Evolutionary conservation across 1,139 yeast genomes (phyloP).

Genomic region (Candida tetrigidarum): DNA sequence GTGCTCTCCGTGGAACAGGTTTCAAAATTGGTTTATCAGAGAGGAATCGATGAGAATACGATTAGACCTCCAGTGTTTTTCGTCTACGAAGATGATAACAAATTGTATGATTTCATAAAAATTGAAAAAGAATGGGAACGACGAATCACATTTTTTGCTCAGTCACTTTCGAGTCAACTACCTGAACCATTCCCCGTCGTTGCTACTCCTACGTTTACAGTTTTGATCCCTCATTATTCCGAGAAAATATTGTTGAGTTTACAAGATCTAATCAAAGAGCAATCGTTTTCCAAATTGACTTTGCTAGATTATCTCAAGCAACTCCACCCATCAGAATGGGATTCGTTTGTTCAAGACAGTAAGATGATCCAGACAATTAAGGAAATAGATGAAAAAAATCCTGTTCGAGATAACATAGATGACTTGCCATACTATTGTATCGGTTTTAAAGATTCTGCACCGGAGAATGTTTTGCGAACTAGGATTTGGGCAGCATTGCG

Average conservation of each 20-base stretch:
- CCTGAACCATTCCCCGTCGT: slow-evolving; percentile 74
- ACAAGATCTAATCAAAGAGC: slow-evolving; percentile 69
- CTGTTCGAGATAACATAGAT: slow-evolving; percentile 42
- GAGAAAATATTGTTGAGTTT: slow-evolving; percentile 72
- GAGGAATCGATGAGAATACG: slow-evolving; percentile 35
- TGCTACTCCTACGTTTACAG: slow-evolving; percentile 84
- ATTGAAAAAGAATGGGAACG: slow-evolving; percentile 76
- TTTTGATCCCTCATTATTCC: slow-evolving; percentile 81
- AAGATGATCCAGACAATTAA: slow-evolving; percentile 35
- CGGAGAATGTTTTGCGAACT: slow-evolving; percentile 66
- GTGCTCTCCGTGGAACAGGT: slow-evolving; percentile 74
- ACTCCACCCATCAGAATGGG: slow-evolving; percentile 77
- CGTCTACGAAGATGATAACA: slow-evolving; percentile 70
- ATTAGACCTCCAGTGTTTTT: slow-evolving; percentile 70
- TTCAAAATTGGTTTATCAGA: slow-evolving; percentile 57
- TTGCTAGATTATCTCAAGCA: slow-evolving; percentile 75
- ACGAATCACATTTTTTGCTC: slow-evolving; percentile 86
- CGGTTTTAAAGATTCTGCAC: slow-evolving; percentile 69
- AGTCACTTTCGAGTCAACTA: slow-evolving; percentile 77
- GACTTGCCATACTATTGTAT: slow-evolving; percentile 72
- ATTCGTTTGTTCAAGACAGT: slow-evolving; percentile 68
- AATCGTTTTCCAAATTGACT: slow-evolving; percentile 61
- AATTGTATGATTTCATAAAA: slow-evolving; percentile 46
- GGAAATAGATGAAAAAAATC: slow-evolving; percentile 18
- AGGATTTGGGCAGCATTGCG: slow-evolving; percentile 83